A percentile compares a stretch with the other conserved stretches of the same genome.
These are phyloP conservation scores for Fusarium avenaceum DNA, from an alignment of 2,329 filamentous ascomycete genomes.

Conservation along the genomic window DNA sequence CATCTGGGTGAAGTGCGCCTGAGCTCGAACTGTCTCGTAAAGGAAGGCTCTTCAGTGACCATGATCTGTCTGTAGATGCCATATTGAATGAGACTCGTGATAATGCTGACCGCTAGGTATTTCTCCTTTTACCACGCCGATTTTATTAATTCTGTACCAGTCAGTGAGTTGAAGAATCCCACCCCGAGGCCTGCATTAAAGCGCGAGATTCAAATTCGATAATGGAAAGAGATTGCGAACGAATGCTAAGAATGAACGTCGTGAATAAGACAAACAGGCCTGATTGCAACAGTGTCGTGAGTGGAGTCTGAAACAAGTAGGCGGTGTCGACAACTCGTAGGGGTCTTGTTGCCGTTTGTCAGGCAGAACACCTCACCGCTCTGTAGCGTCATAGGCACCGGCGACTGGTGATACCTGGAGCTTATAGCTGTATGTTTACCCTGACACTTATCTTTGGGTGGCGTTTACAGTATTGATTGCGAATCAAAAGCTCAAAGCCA, in stretches of 20 bases:
- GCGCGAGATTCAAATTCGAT: neutral
- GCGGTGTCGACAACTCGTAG: constrained; percentile 37
- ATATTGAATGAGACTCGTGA: constrained; percentile 15
- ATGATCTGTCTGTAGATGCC: constrained; percentile 41
- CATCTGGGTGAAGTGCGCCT: constrained; percentile 80
- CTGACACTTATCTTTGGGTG: constrained; percentile 9
- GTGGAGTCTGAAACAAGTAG: constrained; percentile 38
- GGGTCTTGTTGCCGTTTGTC: constrained; percentile 44
- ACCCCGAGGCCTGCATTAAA: neutral
- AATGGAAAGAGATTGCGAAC: constrained; percentile 4
- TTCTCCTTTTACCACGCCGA: constrained; percentile 1
- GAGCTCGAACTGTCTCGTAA: constrained; percentile 46
- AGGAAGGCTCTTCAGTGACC: constrained; percentile 42
- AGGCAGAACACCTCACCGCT: constrained; percentile 48
- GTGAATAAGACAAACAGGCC: constrained; percentile 16
- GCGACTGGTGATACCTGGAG: constrained; percentile 45
- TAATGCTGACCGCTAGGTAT: neutral
- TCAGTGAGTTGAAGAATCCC: neutral
- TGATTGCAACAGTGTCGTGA: constrained; percentile 48
- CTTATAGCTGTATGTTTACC: constrained; percentile 8
- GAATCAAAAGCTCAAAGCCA: constrained; percentile 1
- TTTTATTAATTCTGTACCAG: constrained; percentile 25
- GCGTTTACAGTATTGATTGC: neutral
- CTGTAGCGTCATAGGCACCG: constrained; percentile 47
- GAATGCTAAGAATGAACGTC: constrained; percentile 6